Evolutionary conservation across 768 basidiomycete species (phyloP), one percentile per base, ranked within the genome.

Genomic region (Clitopilus passeckerianus): DNA sequence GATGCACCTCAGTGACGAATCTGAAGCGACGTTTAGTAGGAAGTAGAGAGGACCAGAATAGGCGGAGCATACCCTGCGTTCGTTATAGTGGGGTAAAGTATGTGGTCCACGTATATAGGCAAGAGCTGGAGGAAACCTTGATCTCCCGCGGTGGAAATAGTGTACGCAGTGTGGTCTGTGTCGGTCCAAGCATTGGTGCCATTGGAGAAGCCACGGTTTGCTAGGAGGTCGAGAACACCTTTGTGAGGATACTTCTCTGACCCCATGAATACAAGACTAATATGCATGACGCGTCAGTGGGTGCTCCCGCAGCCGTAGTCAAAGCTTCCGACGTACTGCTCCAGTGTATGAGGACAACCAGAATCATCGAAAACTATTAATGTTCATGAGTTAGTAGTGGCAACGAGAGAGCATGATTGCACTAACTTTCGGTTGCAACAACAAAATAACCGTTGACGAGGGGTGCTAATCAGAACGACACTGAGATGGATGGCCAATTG

Each of bases 101-200:
- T 91, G 71, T 99, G 97, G 72, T 99, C 97, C 27, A 98, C 77
- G 66, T 93, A 99, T 65, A 98, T 88, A 18, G 91, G 90, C 24
- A 93, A 77, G 7, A 93, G 75, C 65, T 93, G 90, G 33, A 94
- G 77, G 63, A 93, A 91, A 6, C 97, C 97, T 67, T 96, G 91
- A 60, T 89, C 87, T 61, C 97, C 97, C 12, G 97, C 97, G 8
- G 96, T 98, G 3, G 91, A 89, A 58, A 96, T 89, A 9, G 97
- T 98, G 71, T 98, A 99, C 8, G 93, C 93, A 52, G 95, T 97
- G 68, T 97, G 89, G 68, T 94, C 93, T 46, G 84, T 95, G 68
- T 91, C 96, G 2, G 97, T 98, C 97, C 96, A 99, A 1, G 96
- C 96, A 71, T 98, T 97, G 8, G 90, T 93, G 34, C 92, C 93